Conservation (phyloP, 2,329 filamentous ascomycete genomes). For the Fusarium zealandicum region DNA sequence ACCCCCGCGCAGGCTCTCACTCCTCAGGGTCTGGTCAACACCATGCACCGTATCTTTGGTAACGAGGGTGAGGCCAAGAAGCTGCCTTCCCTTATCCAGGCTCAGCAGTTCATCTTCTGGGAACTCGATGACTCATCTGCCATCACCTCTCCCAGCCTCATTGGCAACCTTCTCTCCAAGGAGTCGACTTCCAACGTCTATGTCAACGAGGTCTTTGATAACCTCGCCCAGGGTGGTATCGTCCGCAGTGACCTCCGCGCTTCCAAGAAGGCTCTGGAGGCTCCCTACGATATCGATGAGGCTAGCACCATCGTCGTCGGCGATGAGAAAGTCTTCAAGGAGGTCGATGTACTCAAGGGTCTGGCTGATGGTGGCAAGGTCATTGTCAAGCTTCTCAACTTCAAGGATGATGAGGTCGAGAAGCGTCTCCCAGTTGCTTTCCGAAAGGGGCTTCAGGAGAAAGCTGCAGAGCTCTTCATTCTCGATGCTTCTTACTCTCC, state of each 20-base stretch:
- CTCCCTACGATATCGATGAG: constrained; percentile 79
- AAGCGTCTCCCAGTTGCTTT: constrained; percentile 79
- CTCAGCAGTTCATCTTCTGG: constrained; percentile 93
- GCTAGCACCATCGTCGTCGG: constrained; percentile 83
- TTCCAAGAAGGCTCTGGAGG: constrained; percentile 82
- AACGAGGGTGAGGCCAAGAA: constrained; percentile 61
- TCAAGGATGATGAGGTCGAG: constrained; percentile 89
- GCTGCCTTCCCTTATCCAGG: constrained; percentile 58
- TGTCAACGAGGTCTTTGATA: constrained; percentile 68
- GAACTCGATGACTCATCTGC: constrained; percentile 79
- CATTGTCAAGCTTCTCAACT: constrained; percentile 76
- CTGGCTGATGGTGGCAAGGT: constrained; percentile 76
- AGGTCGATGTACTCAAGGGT: constrained; percentile 75
- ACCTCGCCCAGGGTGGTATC: constrained; percentile 76
- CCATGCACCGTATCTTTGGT: constrained; percentile 58
- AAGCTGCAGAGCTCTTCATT: constrained; percentile 74
- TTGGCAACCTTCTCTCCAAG: constrained; percentile 71
- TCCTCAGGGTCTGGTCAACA: constrained; percentile 60
- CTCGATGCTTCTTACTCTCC: constrained; percentile 75
- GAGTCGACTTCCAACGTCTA: constrained; percentile 71
- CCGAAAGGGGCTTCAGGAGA: constrained; percentile 74
- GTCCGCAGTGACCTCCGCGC: constrained; percentile 85
- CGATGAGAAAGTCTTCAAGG: constrained; percentile 79
- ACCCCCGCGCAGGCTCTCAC: constrained; percentile 68
- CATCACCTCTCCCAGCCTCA: constrained; percentile 66